phyloP scores from a whole-genome alignment of 352 stramenopile species.

The Phytophthora pini region DNA sequence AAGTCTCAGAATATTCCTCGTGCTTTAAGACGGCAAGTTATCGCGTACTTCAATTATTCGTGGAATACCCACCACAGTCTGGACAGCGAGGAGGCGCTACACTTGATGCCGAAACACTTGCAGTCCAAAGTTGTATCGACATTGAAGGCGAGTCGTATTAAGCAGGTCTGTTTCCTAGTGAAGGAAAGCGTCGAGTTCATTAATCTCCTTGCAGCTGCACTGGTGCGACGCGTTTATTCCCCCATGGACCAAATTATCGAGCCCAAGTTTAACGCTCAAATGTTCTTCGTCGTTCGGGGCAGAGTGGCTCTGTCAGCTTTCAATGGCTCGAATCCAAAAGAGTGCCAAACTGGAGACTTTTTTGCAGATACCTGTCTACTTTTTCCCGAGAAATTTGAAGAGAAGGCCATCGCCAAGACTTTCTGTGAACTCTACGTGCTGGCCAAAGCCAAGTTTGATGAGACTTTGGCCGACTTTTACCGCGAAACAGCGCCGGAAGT shows the following conservation, averaged over 20 bases:
- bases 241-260: conserved; percentile 71
- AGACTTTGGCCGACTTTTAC: conserved; percentile 62
- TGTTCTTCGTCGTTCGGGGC: conserved; percentile 79
- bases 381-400: conserved; percentile 61
- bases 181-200: conserved; percentile 79
- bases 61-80: conserved; percentile 71
- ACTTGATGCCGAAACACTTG: conserved; percentile 70
- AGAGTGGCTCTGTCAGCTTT: conserved; percentile 58
- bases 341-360: conserved; percentile 71
- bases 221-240: conserved; percentile 63
- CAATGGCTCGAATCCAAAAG: conserved; percentile 52
- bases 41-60: conserved; percentile 68
- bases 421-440: conserved; percentile 88
- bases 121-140: conserved; percentile 67
- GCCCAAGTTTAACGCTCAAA: conserved; percentile 73
- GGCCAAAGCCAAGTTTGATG: conserved; percentile 68
- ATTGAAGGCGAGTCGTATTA: conserved; percentile 66
- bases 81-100: conserved; percentile 64
- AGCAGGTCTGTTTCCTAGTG: conserved; percentile 74
- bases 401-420: conserved; percentile 76
- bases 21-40: conserved; percentile 55
- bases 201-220: conserved; percentile 57
- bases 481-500: conserved; percentile 37
- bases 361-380: conserved; percentile 75
- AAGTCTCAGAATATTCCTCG: conserved; percentile 68